phyloP scores from a whole-genome alignment of 371 early-diverging fungal species.

The Nematocida sp. region DNA sequence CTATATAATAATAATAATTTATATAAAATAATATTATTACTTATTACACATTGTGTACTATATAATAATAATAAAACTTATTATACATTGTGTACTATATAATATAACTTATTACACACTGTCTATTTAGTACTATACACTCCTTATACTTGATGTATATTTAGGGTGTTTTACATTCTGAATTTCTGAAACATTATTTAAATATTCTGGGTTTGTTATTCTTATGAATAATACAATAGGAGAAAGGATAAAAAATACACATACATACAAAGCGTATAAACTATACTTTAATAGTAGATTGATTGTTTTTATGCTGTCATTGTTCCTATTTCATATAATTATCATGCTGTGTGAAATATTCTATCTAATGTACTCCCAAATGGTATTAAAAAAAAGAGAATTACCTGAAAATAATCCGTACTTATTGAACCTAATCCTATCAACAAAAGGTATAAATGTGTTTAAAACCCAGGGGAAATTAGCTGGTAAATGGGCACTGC shows the following conservation, averaged over 20 bases:
- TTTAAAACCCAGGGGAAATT: conserved; percentile 16
- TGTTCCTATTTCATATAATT: conserved; percentile 33
- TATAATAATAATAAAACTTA: too few relatives aligned
- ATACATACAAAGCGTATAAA: conserved; percentile 12
- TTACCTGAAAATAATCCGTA: conserved; percentile 7
- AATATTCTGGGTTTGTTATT: conserved; percentile 52
- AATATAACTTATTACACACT: too few relatives aligned
- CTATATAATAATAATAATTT: too few relatives aligned
- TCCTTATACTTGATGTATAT: neutral
- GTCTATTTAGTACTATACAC: too few relatives aligned
- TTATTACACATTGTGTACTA: too few relatives aligned
- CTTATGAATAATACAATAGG: conserved; percentile 20
- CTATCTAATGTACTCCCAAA: conserved; percentile 1
- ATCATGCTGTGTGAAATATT: conserved; percentile 23
- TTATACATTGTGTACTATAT: too few relatives aligned
- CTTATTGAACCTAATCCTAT: neutral
- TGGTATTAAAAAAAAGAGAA: neutral
- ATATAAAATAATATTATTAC: too few relatives aligned
- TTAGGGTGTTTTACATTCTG: conserved; percentile 7
- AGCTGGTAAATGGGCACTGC: neutral
- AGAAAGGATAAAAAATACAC: conserved; percentile 1
- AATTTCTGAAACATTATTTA: conserved; percentile 43
- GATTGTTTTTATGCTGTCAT: conserved; percentile 26
- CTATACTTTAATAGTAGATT: conserved; percentile 39
- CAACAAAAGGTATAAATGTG: neutral